Percentiles rank a stretch among this genome's conserved stretches.
Evolutionary conservation across 1,139 yeast species (phyloP).

Genomic region (Taiozyma onychis): DNA sequence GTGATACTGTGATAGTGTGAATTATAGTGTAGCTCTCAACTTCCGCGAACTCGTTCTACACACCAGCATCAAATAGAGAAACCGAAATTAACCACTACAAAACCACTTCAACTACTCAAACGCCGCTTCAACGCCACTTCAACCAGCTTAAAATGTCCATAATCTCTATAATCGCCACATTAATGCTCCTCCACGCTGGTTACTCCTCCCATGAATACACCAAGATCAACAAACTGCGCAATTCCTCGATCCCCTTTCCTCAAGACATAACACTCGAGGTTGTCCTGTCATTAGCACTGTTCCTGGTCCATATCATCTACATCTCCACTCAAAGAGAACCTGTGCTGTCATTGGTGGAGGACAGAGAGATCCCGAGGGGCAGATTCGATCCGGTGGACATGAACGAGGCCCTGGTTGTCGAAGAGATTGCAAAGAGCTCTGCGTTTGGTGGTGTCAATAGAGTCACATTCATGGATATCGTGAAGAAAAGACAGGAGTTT

Average conservation of each 20-base stretch:
- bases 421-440: constrained; percentile 38
- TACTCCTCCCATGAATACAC: constrained; percentile 11
- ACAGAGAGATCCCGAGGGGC: background rate
- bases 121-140: too few relatives aligned
- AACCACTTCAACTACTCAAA: too few relatives aligned
- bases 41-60: too few relatives aligned
- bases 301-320: constrained; percentile 4
- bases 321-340: constrained; percentile 1
- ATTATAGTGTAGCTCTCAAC: too few relatives aligned
- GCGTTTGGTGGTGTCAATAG: constrained; percentile 39
- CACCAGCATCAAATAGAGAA: too few relatives aligned
- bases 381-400: constrained; percentile 30
- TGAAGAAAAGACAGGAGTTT: constrained; percentile 36
- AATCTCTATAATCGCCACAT: background rate
- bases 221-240: constrained; percentile 3
- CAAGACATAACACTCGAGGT: constrained; percentile 7
- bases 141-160: background rate
- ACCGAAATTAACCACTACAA: too few relatives aligned
- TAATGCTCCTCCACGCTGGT: constrained; percentile 7
- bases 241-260: constrained; percentile 4
- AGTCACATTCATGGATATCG: constrained; percentile 41
- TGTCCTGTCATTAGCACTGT: background rate
- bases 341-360: constrained; percentile 5
- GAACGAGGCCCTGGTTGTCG: constrained; percentile 37
- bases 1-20: too few relatives aligned